A percentile compares a stretch with the other conserved stretches of the same genome.
Evolutionary conservation across 169 alveolate genomes (phyloP).

Genomic region (Plasmodium blacklocki): DNA sequence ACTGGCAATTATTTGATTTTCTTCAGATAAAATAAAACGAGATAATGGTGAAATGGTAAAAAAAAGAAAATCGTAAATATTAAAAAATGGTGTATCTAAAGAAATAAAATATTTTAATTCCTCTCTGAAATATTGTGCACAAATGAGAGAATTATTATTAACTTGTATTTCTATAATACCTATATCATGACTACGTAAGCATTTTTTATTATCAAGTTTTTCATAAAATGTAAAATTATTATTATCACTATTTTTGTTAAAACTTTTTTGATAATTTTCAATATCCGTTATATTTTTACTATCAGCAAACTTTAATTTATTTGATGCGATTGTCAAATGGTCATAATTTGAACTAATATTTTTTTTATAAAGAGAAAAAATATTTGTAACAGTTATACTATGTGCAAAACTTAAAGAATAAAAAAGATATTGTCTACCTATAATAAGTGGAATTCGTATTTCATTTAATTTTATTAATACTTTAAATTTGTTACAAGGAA

Average conservation of each 20-base stretch:
- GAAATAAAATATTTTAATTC: conserved; percentile 60
- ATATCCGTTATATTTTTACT: conserved; percentile 22
- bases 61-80: conserved; percentile 51
- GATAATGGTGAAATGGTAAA: conserved; percentile 67
- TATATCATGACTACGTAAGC: conserved; percentile 60
- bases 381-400: conserved; percentile 55
- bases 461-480: conserved; percentile 71
- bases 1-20: conserved; percentile 70
- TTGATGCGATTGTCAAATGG: background rate
- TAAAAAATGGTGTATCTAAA: conserved; percentile 47
- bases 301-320: conserved; percentile 19
- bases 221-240: conserved; percentile 31
- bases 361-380: conserved; percentile 56
- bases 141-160: conserved; percentile 47
- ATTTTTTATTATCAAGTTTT: conserved; percentile 39
- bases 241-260: conserved; percentile 27
- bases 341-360: conserved; percentile 16
- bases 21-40: conserved; percentile 75
- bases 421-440: conserved; percentile 61
- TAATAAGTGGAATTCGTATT: conserved; percentile 54
- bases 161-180: conserved; percentile 62
- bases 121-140: conserved; percentile 32
- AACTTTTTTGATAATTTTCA: background rate
- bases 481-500: conserved; percentile 39
- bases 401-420: conserved; percentile 63